phyloP scores from a whole-genome alignment of 306 rosid species.

The Ochetophila trinervis region DNA sequence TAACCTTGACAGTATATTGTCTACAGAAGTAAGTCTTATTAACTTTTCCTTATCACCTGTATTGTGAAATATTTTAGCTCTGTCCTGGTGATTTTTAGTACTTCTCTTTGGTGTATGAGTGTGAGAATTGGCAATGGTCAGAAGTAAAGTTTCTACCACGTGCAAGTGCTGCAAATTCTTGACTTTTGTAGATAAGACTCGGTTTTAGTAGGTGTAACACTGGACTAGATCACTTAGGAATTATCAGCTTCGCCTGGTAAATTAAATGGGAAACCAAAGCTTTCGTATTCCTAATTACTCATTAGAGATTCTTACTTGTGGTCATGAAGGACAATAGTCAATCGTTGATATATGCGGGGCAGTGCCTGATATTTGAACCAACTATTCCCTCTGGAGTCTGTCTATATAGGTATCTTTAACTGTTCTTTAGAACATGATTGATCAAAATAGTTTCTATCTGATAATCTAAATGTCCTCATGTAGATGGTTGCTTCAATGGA shows the following conservation, averaged over 20 bases:
- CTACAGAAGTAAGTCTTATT: conserved; percentile 62
- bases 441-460: conserved; percentile 7
- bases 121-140: background rate
- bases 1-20: conserved; percentile 68
- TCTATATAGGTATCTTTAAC: background rate
- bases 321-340: conserved; percentile 3
- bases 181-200: background rate
- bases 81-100: background rate
- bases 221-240: background rate
- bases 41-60: background rate
- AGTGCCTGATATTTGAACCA: conserved; percentile 13
- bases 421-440: conserved; percentile 7
- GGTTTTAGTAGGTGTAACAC: background rate
- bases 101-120: background rate
- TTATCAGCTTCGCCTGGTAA: conserved; percentile 1
- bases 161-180: background rate
- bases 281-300: conserved; percentile 7
- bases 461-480: conserved; percentile 12
- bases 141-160: background rate
- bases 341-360: background rate
- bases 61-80: background rate
- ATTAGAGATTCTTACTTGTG: conserved; percentile 2
- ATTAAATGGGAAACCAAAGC: background rate
- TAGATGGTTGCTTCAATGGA: conserved; percentile 14
- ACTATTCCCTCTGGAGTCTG: conserved; percentile 4